Percentiles rank a stretch among this genome's conserved stretches.
Conservation (phyloP, 176 grass and related monocot species). For the Themeda triandra region DNA sequence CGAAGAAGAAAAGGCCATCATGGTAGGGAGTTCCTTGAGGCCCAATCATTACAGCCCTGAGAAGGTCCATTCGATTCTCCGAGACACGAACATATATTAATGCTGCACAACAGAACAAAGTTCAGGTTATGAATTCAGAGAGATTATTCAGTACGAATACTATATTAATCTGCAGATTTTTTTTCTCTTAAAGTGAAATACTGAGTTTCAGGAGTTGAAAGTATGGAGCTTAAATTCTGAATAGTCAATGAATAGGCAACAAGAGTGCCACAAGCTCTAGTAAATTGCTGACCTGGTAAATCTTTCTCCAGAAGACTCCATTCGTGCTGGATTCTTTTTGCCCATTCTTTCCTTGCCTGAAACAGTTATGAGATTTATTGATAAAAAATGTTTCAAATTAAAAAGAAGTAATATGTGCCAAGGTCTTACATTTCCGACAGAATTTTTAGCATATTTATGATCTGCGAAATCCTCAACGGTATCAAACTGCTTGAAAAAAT, state of each 20-base stretch:
- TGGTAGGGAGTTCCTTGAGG: conserved; percentile 89
- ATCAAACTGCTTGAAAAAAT: conserved; percentile 83
- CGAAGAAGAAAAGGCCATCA: conserved; percentile 97
- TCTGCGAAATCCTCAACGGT: conserved; percentile 71
- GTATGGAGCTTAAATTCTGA: neutral
- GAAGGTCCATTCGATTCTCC: conserved; percentile 87
- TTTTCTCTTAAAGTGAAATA: neutral
- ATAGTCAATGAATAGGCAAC: neutral
- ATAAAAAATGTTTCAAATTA: neutral
- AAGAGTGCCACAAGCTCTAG: neutral
- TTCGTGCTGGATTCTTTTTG: conserved; percentile 81
- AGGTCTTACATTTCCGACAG: conserved; percentile 48
- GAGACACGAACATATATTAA: conserved; percentile 76
- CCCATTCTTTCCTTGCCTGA: conserved; percentile 71
- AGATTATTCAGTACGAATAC: neutral
- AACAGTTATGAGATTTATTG: neutral
- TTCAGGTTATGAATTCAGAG: neutral
- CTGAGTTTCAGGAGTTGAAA: neutral
- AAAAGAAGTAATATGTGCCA: neutral
- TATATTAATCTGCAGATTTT: neutral
- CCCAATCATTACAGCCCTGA: conserved; percentile 82
- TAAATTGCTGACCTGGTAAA: conserved; percentile 65
- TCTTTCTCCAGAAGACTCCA: conserved; percentile 84
- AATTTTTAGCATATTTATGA: conserved; percentile 55
- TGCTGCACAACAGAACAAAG: conserved; percentile 35